Percentiles rank a stretch among this genome's conserved stretches.
phyloP scores from a whole-genome alignment of 2,329 filamentous ascomycete genomes.

The Ascochyta viciae-villosae region DNA sequence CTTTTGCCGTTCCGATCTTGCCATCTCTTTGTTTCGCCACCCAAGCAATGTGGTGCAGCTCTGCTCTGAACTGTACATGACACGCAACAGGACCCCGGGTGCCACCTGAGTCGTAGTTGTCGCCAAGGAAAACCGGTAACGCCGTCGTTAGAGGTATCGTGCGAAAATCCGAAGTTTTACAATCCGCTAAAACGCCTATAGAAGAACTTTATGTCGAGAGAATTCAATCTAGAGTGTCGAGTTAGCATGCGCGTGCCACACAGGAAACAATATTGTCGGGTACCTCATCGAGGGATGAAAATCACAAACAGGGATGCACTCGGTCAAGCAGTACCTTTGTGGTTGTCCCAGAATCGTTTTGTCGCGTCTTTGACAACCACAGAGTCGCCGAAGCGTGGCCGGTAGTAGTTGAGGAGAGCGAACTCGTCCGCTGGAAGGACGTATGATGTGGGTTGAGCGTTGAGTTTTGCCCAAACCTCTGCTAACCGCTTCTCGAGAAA shows the following conservation, averaged over 20 bases:
- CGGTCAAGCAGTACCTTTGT: conserved; percentile 37
- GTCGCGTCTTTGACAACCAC: conserved; percentile 60
- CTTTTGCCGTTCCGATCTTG: conserved; percentile 17
- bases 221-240: conserved; percentile 8
- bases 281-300: conserved; percentile 15
- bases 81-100: conserved; percentile 19
- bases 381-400: conserved; percentile 67
- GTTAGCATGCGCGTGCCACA: conserved; percentile 1
- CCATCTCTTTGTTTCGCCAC: conserved; percentile 22
- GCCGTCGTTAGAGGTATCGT: conserved; percentile 41
- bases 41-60: conserved; percentile 20
- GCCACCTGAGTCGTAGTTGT: conserved; percentile 19
- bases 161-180: conserved; percentile 19
- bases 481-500: conserved; percentile 67
- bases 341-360: conserved; percentile 64
- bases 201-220: conserved; percentile 15
- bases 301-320: conserved; percentile 12
- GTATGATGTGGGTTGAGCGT: conserved; percentile 71
- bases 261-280: conserved; percentile 2
- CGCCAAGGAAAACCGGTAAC: conserved; percentile 34
- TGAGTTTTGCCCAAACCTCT: conserved; percentile 72
- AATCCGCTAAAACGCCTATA: conserved; percentile 23
- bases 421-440: conserved; percentile 80
- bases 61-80: conserved; percentile 30
- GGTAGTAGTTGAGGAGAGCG: conserved; percentile 85